These are phyloP conservation scores for Knoxdaviesia proteae DNA, from an alignment of 2,329 filamentous ascomycete genomes.

Conservation along the genomic window DNA sequence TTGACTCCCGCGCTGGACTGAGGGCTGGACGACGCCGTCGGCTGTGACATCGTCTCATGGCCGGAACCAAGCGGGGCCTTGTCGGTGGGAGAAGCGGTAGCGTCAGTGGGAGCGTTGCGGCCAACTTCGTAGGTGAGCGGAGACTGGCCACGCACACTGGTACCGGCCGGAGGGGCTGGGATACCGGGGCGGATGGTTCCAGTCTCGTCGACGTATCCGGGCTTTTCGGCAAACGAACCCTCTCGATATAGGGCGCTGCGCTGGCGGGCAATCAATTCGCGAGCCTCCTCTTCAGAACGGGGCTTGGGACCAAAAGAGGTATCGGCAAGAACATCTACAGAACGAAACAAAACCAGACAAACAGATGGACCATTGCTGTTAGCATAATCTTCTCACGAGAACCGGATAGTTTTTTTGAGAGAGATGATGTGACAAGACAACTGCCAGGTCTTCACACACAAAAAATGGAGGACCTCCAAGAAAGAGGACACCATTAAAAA, in stretches of 20 bases:
- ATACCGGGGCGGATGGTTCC: conserved; percentile 40
- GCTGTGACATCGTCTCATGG: conserved; percentile 19
- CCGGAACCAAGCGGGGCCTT: conserved; percentile 26
- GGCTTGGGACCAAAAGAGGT: conserved; percentile 33
- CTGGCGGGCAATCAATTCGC: conserved; percentile 88
- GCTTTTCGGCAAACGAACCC: conserved; percentile 44
- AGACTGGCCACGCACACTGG: conserved; percentile 51
- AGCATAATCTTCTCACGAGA: conserved; percentile 2
- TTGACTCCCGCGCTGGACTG: conserved; percentile 44
- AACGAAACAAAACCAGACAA: not conserved
- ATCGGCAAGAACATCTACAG: conserved; percentile 29
- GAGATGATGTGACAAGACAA: not conserved
- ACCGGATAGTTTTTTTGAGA: conserved; percentile 2
- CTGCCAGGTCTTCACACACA: too few species aligned
- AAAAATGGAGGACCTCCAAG: too few species aligned
- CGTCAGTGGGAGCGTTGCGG: conserved; percentile 16
- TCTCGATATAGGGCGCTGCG: conserved; percentile 86
- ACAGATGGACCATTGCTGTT: not conserved
- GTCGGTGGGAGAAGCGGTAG: conserved; percentile 19
- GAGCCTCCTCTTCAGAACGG: conserved; percentile 90
- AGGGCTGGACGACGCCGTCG: conserved; percentile 73
- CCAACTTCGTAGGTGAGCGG: conserved; percentile 49
- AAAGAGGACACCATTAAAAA: too few species aligned
- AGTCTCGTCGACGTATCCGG: conserved; percentile 47
- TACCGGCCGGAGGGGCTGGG: conserved; percentile 35